A percentile compares a stretch with the other conserved stretches of the same genome.
phyloP scores from a whole-genome alignment of 2,329 filamentous ascomycete genomes.

The Cladophialophora immunda region DNA sequence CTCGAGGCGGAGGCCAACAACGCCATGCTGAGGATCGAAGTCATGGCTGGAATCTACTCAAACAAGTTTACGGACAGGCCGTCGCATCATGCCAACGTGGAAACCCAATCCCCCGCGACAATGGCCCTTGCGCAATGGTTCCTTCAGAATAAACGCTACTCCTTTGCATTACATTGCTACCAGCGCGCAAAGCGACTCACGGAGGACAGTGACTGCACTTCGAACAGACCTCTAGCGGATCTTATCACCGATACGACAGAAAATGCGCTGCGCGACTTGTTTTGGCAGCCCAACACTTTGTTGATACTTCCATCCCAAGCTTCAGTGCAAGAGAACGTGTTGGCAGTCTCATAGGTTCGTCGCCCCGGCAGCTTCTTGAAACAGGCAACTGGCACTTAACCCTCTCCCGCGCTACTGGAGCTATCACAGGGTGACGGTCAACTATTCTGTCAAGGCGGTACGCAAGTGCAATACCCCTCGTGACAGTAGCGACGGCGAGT shows the following conservation, averaged over 20 bases:
- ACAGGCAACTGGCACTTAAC: not conserved
- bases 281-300: not conserved
- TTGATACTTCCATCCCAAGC: slow-evolving; percentile 20
- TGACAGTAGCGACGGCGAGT: not conserved
- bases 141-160: slow-evolving; percentile 26
- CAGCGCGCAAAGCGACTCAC: slow-evolving; percentile 1
- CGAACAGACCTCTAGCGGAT: slow-evolving; percentile 14
- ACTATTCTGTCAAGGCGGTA: too few species aligned
- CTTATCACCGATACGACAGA: slow-evolving; percentile 17
- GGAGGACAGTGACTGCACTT: not conserved
- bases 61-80: slow-evolving; percentile 22
- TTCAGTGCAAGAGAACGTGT: slow-evolving; percentile 2
- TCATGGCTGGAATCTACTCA: slow-evolving; percentile 17
- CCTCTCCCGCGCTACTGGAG: not conserved
- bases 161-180: slow-evolving; percentile 31
- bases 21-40: slow-evolving; percentile 27
- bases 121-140: slow-evolving; percentile 28
- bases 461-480: not conserved
- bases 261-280: slow-evolving; percentile 3
- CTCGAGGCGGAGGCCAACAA: slow-evolving; percentile 26
- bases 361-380: not conserved
- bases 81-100: not conserved
- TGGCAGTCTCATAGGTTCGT: not conserved
- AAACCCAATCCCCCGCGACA: not conserved
- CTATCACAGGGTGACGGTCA: not conserved